Conservation (phyloP, 2,329 filamentous ascomycete species). For the Capronia coronata region DNA sequence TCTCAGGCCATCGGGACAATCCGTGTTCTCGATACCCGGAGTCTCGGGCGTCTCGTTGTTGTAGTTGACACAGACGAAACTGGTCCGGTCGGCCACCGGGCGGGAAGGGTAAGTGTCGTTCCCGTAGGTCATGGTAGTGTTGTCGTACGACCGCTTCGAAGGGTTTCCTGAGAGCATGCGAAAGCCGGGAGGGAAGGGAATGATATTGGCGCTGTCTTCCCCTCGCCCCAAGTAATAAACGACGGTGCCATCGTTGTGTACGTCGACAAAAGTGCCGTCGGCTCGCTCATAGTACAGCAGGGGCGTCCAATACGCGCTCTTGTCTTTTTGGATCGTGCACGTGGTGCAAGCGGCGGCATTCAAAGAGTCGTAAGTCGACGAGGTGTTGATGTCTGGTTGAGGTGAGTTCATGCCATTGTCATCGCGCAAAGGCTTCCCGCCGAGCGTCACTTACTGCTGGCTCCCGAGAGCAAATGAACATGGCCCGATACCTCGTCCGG, state of each 20-base stretch:
- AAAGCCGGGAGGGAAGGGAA: conserved; percentile 69
- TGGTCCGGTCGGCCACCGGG: conserved; percentile 60
- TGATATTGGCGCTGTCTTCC: conserved; percentile 49
- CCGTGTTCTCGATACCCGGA: conserved; percentile 66
- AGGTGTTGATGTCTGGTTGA: conserved; percentile 55
- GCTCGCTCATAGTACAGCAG: conserved; percentile 66
- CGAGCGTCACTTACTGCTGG: conserved; percentile 47
- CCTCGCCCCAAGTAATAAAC: conserved; percentile 17
- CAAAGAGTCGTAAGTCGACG: conserved; percentile 53
- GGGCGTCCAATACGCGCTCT: conserved; percentile 79
- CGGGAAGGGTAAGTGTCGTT: conserved; percentile 28
- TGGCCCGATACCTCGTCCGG: conserved; percentile 47
- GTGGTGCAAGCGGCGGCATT: conserved; percentile 64
- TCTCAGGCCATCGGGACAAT: conserved; percentile 73
- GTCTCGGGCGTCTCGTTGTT: conserved; percentile 52
- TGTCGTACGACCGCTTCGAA: conserved; percentile 16
- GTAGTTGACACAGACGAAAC: conserved; percentile 84
- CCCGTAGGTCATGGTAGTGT: conserved; percentile 12
- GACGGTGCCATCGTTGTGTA: conserved; percentile 48
- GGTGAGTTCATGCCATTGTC: neutral
- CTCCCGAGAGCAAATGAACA: conserved; percentile 14
- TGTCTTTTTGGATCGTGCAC: conserved; percentile 70
- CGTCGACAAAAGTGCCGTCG: conserved; percentile 43
- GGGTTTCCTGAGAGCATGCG: conserved; percentile 73
- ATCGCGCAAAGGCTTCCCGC: neutral